A percentile compares a stretch with the other conserved stretches of the same genome.
Evolutionary conservation across 148 eudicot species (phyloP).

Genomic region (Amaranthus hypochondriacus): DNA sequence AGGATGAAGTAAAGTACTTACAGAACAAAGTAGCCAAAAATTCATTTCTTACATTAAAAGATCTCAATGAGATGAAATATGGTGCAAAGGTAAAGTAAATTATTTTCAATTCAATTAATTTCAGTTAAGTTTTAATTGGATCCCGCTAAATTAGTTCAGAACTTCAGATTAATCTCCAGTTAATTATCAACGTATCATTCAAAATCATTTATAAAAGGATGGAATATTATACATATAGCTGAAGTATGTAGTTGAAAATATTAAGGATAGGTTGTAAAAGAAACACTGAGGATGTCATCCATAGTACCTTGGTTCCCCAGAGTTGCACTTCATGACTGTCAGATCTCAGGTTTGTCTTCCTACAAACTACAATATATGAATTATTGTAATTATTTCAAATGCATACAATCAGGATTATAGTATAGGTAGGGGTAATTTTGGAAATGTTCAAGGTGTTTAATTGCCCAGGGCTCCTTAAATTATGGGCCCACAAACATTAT

Average conservation of each 20-base stretch:
- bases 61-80: conserved; percentile 36
- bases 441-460: no score
- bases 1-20: conserved; percentile 34
- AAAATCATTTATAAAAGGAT: no score
- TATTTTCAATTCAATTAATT: neutral
- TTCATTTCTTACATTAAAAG: conserved; percentile 25
- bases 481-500: no score
- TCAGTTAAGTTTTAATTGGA: neutral
- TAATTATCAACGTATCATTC: no score
- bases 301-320: conserved; percentile 54
- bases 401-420: no score
- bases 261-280: conserved; percentile 34
- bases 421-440: no score
- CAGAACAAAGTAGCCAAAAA: conserved; percentile 16
- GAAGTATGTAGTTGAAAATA: neutral
- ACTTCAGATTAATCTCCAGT: no score
- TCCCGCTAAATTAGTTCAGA: no score
- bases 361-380: neutral
- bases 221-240: no score
- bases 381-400: no score
- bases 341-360: conserved; percentile 33
- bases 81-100: conserved; percentile 31
- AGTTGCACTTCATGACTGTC: conserved; percentile 35
- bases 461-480: no score
- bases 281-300: conserved; percentile 48